Evolutionary conservation across 2,329 filamentous ascomycete genomes (phyloP), one percentile per base, ranked within the genome.

Genomic region (Trichoderma harzianum): DNA sequence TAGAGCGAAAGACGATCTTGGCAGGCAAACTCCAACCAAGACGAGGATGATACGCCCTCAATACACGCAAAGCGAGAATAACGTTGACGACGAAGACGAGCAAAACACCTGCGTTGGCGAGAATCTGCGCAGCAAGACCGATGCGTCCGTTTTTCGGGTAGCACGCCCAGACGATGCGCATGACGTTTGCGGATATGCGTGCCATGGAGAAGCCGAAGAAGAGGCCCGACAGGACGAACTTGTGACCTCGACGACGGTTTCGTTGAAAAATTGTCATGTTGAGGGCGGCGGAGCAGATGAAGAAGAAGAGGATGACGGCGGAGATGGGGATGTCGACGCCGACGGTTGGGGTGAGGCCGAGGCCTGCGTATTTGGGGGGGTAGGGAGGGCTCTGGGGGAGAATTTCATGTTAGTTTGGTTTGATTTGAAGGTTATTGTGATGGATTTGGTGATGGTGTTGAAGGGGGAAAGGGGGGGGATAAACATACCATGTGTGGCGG

Each of bases 21-120:
- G 89, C 83, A 2, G 81, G 76, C 28, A 81, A 84, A 73, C 88
- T 86, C 93, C 93, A 95, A 72, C 93, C 93, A 36, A 93, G 78
- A 2, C 79, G 78, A 0, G 93, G 93, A 77, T 95, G 92, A 60
- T 89, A 88, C 5, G 92, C 91, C 69, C 94, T 88, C 21, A 96
- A 80, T 30, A 97, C 86, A 60, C 94, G 90, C 80, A 94, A 92
- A 0, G 91, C 82, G 78, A 95, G 93, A 77, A 96, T 83, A 55
- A 97, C 82, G 82, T 97, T 96, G 80, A 94, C 83, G 76, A 95
- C 82, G 80, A 93, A 95, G 30, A 97, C 83, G 8, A 97, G 80
- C 39, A 97, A 79, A 18, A 94, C 89, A 55, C 93, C 93, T 0
- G 92, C 90, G 58, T 90, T 88, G 71, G 93, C 88, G 76, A 96